Percentiles rank a stretch among this genome's conserved stretches.
Evolutionary conservation across 805 yeast species (phyloP).

Genomic region (Peterozyma xylosa): DNA sequence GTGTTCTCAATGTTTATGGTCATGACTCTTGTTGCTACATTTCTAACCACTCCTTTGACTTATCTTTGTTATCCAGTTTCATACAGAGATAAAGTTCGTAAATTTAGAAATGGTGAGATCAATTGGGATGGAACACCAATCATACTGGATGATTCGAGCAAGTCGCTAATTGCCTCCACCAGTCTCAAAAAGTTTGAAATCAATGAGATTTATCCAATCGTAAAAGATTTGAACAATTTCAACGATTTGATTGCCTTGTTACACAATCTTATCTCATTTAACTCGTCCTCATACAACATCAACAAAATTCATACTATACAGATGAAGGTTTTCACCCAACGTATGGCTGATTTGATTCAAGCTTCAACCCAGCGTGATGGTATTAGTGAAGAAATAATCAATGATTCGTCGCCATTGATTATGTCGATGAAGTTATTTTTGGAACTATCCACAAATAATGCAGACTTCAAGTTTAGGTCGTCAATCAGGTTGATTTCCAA

Average conservation of each 20-base stretch:
- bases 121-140: slow-evolving; percentile 21
- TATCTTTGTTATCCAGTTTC: slow-evolving; percentile 51
- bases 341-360: slow-evolving; percentile 64
- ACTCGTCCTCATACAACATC: slow-evolving; percentile 13
- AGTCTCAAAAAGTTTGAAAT: background rate
- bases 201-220: too few species aligned
- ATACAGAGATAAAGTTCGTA: slow-evolving; percentile 45
- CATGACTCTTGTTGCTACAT: slow-evolving; percentile 76
- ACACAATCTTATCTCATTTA: slow-evolving; percentile 11
- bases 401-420: slow-evolving; percentile 25
- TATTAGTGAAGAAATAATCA: slow-evolving; percentile 23
- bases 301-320: slow-evolving; percentile 41
- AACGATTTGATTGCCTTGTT: slow-evolving; percentile 20
- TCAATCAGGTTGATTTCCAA: slow-evolving; percentile 22
- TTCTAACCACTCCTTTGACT: slow-evolving; percentile 74
- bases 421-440: slow-evolving; percentile 24
- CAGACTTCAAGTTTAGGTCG: slow-evolving; percentile 15
- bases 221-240: slow-evolving; percentile 10
- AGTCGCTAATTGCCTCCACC: slow-evolving; percentile 7
- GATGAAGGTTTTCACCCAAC: slow-evolving; percentile 51
- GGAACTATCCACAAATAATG: slow-evolving; percentile 18
- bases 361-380: slow-evolving; percentile 38
- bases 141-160: slow-evolving; percentile 17
- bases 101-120: slow-evolving; percentile 19
- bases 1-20: slow-evolving; percentile 76